Evolutionary conservation across 2,329 filamentous ascomycete genomes (phyloP), one percentile per base, ranked within the genome.

Genomic region (Colletotrichum lindemuthianum): DNA sequence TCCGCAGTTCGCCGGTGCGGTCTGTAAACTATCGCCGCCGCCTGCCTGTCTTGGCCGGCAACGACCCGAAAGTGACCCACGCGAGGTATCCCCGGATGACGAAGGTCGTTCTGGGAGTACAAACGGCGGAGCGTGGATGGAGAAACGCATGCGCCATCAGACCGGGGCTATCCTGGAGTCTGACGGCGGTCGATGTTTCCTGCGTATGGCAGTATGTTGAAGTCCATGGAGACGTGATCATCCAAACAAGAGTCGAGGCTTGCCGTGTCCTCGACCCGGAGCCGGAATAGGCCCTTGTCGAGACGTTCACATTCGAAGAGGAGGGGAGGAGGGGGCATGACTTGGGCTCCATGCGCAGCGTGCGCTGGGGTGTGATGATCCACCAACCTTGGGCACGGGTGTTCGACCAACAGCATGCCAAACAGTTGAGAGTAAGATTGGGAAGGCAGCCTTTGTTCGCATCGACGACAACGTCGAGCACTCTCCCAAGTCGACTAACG

Each of bases 311-410:
- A 54, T 15, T 44, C 8, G 9, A 34, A 24, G n/a, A 24, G 44
- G 54, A 65, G 67, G 67, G 51, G 69, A 71, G 67, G 69, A 61
- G 70, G 67, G 67, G 67, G 69, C 68, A 71, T 73, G 72, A 72
- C 72, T 68, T 71, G 65, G 60, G 49, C 65, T 59, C 51, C 67
- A 72, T 72, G 71, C 71, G 59, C 49, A 37, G 37, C 11, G 41
- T n/a, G 48, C 52, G 52, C 47, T 54, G 60, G 47, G 59, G 44
- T 59, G 39, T 37, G 41, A 24, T 24, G 24, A 24, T 24, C 53
- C 43, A 32, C 15, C 37, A 33, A 50, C 51, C 51, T 16, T 41
- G 43, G 39, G 36, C 45, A 3, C 24, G 24, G 24, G 24, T 24
- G 24, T 9, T 13, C 37, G 37, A 40, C 37, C 37, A 59, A 53